A percentile compares a stretch with the other conserved stretches of the same genome.
phyloP scores from a whole-genome alignment of 2,329 filamentous ascomycete species.

The Ophiostoma piceae region DNA sequence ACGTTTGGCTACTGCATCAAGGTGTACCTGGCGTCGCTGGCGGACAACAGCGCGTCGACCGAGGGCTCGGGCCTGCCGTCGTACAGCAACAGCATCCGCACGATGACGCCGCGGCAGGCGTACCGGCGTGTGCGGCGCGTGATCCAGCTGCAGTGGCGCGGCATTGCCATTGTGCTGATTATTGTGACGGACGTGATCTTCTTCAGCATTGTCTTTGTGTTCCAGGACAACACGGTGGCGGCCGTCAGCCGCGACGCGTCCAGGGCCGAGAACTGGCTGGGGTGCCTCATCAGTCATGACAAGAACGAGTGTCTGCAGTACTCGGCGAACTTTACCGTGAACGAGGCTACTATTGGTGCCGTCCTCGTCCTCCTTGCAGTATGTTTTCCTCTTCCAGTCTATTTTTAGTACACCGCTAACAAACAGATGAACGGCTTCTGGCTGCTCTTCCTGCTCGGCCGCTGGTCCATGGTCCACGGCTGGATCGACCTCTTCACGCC shows the following conservation, averaged over 20 bases:
- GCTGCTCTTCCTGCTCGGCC: slow-evolving; percentile 73
- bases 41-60: slow-evolving; percentile 65
- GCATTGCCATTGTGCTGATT: slow-evolving; percentile 81
- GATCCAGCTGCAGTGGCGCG: slow-evolving; percentile 88
- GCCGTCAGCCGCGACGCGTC: slow-evolving; percentile 49
- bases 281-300: slow-evolving; percentile 68
- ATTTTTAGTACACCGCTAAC: not conserved
- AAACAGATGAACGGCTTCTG: slow-evolving; percentile 74
- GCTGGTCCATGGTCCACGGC: slow-evolving; percentile 76
- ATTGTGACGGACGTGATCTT: slow-evolving; percentile 90
- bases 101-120: slow-evolving; percentile 76
- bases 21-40: slow-evolving; percentile 81
- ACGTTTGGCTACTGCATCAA: slow-evolving; percentile 93
- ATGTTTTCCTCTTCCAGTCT: slow-evolving; percentile 40
- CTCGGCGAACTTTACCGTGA: slow-evolving; percentile 60
- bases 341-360: slow-evolving; percentile 70
- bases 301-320: slow-evolving; percentile 61
- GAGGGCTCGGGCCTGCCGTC: slow-evolving; percentile 68
- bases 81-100: slow-evolving; percentile 69
- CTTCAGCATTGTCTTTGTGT: slow-evolving; percentile 87
- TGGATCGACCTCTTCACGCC: slow-evolving; percentile 65
- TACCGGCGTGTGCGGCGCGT: slow-evolving; percentile 83
- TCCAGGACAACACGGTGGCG: slow-evolving; percentile 68
- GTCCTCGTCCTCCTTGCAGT: slow-evolving; percentile 78
- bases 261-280: slow-evolving; percentile 60